Base-by-base conservation (phyloP, 352 stramenopile genomes). In the Phytopythium vexans region DNA sequence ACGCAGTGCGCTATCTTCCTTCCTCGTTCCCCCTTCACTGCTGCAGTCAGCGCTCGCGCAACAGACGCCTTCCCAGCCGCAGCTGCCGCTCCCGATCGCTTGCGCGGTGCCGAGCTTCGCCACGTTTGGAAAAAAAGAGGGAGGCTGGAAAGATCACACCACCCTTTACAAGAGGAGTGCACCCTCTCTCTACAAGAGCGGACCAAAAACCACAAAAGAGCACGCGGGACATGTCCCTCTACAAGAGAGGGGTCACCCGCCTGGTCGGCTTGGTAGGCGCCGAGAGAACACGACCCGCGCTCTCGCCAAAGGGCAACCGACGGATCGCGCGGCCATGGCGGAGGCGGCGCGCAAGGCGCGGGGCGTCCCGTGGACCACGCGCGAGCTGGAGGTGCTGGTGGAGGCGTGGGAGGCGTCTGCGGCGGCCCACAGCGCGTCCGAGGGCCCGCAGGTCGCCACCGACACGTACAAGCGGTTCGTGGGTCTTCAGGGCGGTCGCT, bases 391-490 rank as follows among this genome's bases (percentile, higher is more conserved):
- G 6, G 58, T 68, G 48, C 51, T 76, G 9, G 64, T 70, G 39
- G 59, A 36, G n/a, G 67, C 67, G 8, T 76, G 67, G 67, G 67
- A 72, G 41, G 31, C 63, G 14, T 56, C 56, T 47, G 9, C 56
- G 49, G 21, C 49, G 58, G 8, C 63, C 49, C 38, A 43, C 45
- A 3, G 8, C 9, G 11, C n/a, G 16, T 12, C 15, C 33, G 31
- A 8, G n/a, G 31, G 47, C 15, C 43, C 55, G 43, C 56, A n/a
- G 8, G 40, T 69, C 16, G 49, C 68, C 44, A 60, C 70, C 54
- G 54, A 44, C 12, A 63, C 69, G 40, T 73, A 58, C 41, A 54
- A 64, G 6, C 64, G 68, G 41, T 76, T 76, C 49, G 60, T 68
- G 37, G 53, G 36, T 6, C 57, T 66, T 0, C 60, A 59, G 6